These are phyloP conservation scores for Mortierella sp. DNA, from an alignment of 371 early-diverging fungal genomes.

Conservation along the genomic window DNA sequence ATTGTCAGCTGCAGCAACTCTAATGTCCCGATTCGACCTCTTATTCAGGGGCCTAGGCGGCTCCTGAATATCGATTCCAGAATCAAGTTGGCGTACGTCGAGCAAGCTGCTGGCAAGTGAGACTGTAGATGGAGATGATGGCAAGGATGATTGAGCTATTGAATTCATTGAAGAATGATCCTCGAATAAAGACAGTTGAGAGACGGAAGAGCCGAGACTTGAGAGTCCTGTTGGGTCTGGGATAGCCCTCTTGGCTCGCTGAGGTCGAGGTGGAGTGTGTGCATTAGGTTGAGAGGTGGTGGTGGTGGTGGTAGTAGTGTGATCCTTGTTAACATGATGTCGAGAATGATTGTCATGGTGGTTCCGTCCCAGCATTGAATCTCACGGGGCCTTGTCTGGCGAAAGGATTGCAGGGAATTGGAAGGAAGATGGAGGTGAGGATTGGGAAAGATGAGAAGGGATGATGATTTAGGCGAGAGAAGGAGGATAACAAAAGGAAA, in stretches of 20 bases:
- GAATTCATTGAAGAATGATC: constrained; percentile 12
- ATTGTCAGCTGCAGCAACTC: constrained; percentile 34
- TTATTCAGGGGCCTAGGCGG: constrained; percentile 29
- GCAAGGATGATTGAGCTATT: constrained; percentile 1
- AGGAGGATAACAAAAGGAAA: neutral
- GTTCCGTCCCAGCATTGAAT: constrained; percentile 24
- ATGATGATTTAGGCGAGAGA: constrained; percentile 6
- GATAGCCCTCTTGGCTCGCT: constrained; percentile 26
- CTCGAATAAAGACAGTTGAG: constrained; percentile 23
- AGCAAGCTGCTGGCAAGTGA: constrained; percentile 17
- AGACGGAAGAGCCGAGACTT: constrained; percentile 17
- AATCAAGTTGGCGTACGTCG: constrained; percentile 31
- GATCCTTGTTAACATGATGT: constrained; percentile 12
- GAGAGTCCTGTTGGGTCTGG: constrained; percentile 20
- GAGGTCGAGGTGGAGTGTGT: constrained; percentile 21
- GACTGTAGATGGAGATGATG: constrained; percentile 21
- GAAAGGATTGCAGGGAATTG: neutral
- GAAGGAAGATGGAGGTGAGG: neutral
- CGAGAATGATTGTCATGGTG: constrained; percentile 15
- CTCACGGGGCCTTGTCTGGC: neutral
- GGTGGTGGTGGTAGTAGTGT: neutral
- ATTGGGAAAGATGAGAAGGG: neutral
- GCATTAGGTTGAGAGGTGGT: neutral
- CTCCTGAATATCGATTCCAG: constrained; percentile 41
- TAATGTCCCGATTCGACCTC: constrained; percentile 32